Evolutionary conservation across 257 asterid species (phyloP), one percentile per base, ranked within the genome.

Genomic region (Ophiorrhiza pumila): DNA sequence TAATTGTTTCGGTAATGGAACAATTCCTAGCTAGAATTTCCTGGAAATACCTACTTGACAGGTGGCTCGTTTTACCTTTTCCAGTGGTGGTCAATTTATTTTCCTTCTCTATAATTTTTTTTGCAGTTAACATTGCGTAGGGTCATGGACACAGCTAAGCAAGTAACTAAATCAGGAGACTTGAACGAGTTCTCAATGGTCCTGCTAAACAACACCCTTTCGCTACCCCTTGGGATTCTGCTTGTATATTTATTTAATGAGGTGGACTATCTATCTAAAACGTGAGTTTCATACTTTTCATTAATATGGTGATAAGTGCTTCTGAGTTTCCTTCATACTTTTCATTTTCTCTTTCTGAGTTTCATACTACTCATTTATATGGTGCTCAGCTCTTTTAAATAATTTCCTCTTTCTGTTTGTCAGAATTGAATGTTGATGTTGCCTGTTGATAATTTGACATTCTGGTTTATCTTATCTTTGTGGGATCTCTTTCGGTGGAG

Each of bases 181-280:
- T 66, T 91, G 85, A 89, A 93, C 34, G 98, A 93, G 74, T 89
- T 93, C 84, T 87, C 98, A 29, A 93, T 93, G 98, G 98, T 93
- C 77, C 77, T 93, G 89, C 88, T 93, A 72, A 93, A 91, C 85
- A 93, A 93, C 78, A 80, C 83, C 77, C 98, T 93, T 76, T 93
- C 98, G 8, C 66, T 93, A 74, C 98, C 98, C 20, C 82, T 93
- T 22, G 98, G 97, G 64, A 52, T 85, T 66, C 66, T 87, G 29
- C 98, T 93, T 65, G 31, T 93, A 55, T 74, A 91, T 60, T 76
- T 81, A 59, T 89, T 91, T 87, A 85, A 89, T 52, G 98, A 93
- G 83, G 85, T 84, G 69, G 96, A 89, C 52, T 93, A 93, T 80
- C 93, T 93, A 68, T 85, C 78, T 71, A 87, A 82, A 67, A 90